These are phyloP conservation scores for Trichoderma breve DNA, from an alignment of 2,329 filamentous ascomycete genomes.

Conservation along the genomic window DNA sequence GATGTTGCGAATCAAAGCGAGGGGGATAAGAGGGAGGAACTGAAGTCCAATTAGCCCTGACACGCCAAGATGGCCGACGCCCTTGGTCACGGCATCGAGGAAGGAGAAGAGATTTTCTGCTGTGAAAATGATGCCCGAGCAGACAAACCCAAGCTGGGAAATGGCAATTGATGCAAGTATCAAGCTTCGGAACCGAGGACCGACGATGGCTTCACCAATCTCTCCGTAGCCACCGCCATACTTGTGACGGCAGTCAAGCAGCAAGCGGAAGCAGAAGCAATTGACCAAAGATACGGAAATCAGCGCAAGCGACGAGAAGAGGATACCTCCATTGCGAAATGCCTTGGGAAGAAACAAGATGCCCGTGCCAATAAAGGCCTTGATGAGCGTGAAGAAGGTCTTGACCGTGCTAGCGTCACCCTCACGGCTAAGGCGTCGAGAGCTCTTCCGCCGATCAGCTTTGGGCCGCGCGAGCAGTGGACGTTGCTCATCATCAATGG, in stretches of 20 bases:
- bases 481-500: slow-evolving; percentile 49
- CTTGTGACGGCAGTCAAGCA: slow-evolving; percentile 63
- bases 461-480: slow-evolving; percentile 46
- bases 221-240: slow-evolving; percentile 74
- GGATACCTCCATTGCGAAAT: slow-evolving; percentile 73
- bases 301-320: slow-evolving; percentile 70
- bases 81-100: slow-evolving; percentile 57
- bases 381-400: slow-evolving; percentile 75
- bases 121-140: slow-evolving; percentile 73
- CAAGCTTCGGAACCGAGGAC: slow-evolving; percentile 59
- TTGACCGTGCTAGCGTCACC: slow-evolving; percentile 68
- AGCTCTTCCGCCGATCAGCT: slow-evolving; percentile 54
- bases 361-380: slow-evolving; percentile 76
- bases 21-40: slow-evolving; percentile 61
- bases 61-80: slow-evolving; percentile 48
- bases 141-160: slow-evolving; percentile 76
- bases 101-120: slow-evolving; percentile 72
- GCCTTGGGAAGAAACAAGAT: slow-evolving; percentile 82
- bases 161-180: slow-evolving; percentile 70
- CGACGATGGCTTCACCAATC: slow-evolving; percentile 64
- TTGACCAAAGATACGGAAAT: slow-evolving; percentile 64
- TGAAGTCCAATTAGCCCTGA: slow-evolving; percentile 63
- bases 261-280: slow-evolving; percentile 68
- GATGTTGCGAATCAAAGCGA: slow-evolving; percentile 71
- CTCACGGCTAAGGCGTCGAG: slow-evolving; percentile 42